These are phyloP conservation scores for Marchantia paleacea DNA, from an alignment of 225 moss, liverwort and hornwort species.

Conservation along the genomic window DNA sequence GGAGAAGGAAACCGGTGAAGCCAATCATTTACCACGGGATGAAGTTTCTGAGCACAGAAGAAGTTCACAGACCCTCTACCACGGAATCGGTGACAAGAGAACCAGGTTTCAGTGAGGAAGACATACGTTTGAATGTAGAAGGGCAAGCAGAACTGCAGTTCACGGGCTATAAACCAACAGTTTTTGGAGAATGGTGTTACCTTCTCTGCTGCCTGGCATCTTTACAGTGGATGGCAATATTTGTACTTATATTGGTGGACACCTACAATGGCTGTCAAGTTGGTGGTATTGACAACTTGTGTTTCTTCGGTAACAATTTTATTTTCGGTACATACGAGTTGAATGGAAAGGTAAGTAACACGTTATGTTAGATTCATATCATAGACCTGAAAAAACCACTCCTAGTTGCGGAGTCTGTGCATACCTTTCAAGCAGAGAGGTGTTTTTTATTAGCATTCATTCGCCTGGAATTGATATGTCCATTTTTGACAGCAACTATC, in stretches of 20 bases:
- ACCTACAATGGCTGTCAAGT: constrained; percentile 75
- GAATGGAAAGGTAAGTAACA: constrained; percentile 61
- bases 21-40: constrained; percentile 37
- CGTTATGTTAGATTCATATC: not conserved
- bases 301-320: constrained; percentile 68
- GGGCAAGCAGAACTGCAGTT: constrained; percentile 45
- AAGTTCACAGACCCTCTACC: no score
- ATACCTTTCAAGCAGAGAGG: not conserved
- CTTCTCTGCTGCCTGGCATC: constrained; percentile 59
- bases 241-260: constrained; percentile 58
- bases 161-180: constrained; percentile 55
- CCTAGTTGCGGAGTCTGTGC: not conserved
- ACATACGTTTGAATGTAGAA: constrained; percentile 53
- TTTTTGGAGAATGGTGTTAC: constrained; percentile 71
- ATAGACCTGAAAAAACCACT: not conserved
- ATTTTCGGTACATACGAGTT: constrained; percentile 75
- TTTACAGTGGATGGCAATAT: constrained; percentile 68
- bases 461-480: no score
- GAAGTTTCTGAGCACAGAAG: constrained; percentile 13
- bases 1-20: constrained; percentile 32
- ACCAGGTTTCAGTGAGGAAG: constrained; percentile 25
- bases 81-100: not conserved
- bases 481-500: no score
- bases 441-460: not conserved
- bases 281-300: constrained; percentile 67